Percentiles rank a stretch among this genome's conserved stretches.
Conservation (phyloP, 2,329 filamentous ascomycete genomes). For the Fusarium nematophilum region DNA sequence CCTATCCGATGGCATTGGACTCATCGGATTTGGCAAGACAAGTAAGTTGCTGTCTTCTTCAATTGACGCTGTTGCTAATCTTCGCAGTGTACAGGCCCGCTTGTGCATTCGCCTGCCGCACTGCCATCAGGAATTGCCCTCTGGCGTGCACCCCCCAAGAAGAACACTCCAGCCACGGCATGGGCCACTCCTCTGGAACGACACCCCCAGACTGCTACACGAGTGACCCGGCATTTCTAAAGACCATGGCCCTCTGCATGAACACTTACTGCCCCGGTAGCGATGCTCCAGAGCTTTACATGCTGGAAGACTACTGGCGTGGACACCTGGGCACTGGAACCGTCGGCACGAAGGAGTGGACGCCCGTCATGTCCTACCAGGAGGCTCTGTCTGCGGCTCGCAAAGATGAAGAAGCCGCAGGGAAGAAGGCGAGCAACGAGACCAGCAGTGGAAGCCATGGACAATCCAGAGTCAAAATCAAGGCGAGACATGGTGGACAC, state of each 20-base stretch:
- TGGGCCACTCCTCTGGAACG: slow-evolving; percentile 32
- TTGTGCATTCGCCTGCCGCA: slow-evolving; percentile 51
- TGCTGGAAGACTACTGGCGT: slow-evolving; percentile 45
- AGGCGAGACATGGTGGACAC: slow-evolving; percentile 25
- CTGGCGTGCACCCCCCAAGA: slow-evolving; percentile 46
- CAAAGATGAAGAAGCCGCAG: slow-evolving; percentile 32
- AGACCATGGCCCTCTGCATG: slow-evolving; percentile 50
- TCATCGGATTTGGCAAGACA: too few relatives aligned
- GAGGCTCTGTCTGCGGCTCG: slow-evolving; percentile 40
- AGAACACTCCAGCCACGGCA: slow-evolving; percentile 37
- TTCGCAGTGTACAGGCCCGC: slow-evolving; percentile 51
- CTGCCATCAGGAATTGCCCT: slow-evolving; percentile 40
- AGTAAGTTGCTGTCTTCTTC: too few relatives aligned
- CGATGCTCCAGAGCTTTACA: slow-evolving; percentile 27
- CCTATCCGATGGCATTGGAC: too few relatives aligned
- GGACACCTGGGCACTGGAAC: slow-evolving; percentile 45
- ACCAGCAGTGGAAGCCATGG: slow-evolving; percentile 6
- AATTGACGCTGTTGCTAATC: too few relatives aligned
- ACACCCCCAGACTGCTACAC: slow-evolving; percentile 46
- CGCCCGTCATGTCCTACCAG: slow-evolving; percentile 44
- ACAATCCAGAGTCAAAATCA: not conserved
- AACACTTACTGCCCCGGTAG: slow-evolving; percentile 45
- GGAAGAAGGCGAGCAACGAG: not conserved
- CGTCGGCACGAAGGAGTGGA: slow-evolving; percentile 36
- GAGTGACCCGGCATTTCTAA: slow-evolving; percentile 44